These are phyloP conservation scores for Penicillium odoratum DNA, from an alignment of 495 filamentous ascomycete species.

Conservation along the genomic window DNA sequence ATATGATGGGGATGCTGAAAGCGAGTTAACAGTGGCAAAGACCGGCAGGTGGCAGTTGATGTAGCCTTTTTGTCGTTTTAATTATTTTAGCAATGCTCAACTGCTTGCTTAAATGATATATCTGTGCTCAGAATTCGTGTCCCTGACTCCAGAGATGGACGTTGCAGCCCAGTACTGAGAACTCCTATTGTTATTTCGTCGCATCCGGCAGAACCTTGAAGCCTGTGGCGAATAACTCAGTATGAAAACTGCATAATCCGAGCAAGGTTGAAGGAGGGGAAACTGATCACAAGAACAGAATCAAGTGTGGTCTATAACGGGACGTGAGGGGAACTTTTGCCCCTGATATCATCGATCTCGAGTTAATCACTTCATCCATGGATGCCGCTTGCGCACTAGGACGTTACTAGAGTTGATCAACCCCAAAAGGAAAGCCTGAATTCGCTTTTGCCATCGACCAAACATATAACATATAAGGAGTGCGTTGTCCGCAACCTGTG, in stretches of 20 bases:
- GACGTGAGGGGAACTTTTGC: not conserved
- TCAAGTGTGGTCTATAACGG: not conserved
- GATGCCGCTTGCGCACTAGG: not conserved
- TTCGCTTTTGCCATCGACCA: not conserved
- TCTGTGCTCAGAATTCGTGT: not conserved
- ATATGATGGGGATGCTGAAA: not conserved
- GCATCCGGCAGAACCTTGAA: not conserved
- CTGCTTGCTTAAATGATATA: not conserved
- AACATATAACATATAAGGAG: not conserved
- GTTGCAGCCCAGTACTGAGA: not conserved
- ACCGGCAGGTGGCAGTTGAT: not conserved
- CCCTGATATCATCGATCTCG: constrained; percentile 9
- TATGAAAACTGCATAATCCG: not conserved
- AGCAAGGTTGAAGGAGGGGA: not conserved
- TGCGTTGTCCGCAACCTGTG: not conserved
- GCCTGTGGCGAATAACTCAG: not conserved
- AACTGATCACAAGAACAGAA: not conserved
- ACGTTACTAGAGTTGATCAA: not conserved
- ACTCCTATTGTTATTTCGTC: not conserved
- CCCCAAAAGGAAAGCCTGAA: not conserved
- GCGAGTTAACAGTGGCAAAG: not conserved
- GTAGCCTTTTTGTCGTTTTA: not conserved
- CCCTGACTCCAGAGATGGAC: not conserved
- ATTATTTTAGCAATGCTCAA: not conserved
- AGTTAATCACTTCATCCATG: not conserved